A percentile compares a stretch with the other conserved stretches of the same genome.
These are phyloP conservation scores for Leptoxyphium fumago DNA, from an alignment of 2,329 filamentous ascomycete species.

Conservation along the genomic window DNA sequence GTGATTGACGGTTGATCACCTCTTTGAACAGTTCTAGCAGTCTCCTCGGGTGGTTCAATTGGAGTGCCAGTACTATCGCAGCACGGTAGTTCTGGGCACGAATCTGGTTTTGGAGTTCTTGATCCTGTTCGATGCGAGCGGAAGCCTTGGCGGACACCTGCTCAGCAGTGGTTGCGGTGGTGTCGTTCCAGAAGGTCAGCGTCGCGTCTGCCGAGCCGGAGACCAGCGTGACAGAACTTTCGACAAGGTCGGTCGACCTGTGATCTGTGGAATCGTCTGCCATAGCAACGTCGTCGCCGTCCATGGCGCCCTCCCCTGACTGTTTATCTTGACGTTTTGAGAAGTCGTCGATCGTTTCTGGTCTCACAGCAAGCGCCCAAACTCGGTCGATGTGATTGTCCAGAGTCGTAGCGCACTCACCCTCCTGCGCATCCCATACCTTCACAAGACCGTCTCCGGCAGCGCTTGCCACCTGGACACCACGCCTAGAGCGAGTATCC, in stretches of 20 bases:
- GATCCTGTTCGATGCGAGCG: constrained; percentile 80
- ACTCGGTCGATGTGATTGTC: constrained; percentile 96
- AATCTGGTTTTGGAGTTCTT: constrained; percentile 86
- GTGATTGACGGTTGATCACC: constrained; percentile 50
- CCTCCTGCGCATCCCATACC: constrained; percentile 78
- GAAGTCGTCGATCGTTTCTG: constrained; percentile 20
- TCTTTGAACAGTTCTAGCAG: constrained; percentile 71
- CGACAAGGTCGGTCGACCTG: constrained; percentile 4
- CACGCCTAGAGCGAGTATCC: constrained; percentile 38
- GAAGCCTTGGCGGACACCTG: constrained; percentile 60
- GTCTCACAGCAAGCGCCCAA: constrained; percentile 70
- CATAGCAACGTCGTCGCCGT: constrained; percentile 16
- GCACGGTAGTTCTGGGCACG: constrained; percentile 77
- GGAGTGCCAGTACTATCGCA: constrained; percentile 79
- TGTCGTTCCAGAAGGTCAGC: constrained; percentile 92
- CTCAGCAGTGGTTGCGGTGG: constrained; percentile 63
- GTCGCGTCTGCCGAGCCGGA: constrained; percentile 88
- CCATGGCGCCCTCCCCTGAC: constrained; percentile 8
- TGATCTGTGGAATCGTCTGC: constrained; percentile 16
- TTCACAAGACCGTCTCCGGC: constrained; percentile 92
- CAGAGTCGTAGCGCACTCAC: constrained; percentile 75
- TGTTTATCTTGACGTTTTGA: constrained; percentile 29
- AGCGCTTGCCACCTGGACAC: constrained; percentile 65
- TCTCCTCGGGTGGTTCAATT: constrained; percentile 85
- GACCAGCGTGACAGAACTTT: constrained; percentile 43